Percentiles rank a stretch among this genome's conserved stretches.
Evolutionary conservation across 176 grass and related monocot genomes (phyloP).

Genomic region (Luzula sylvatica): DNA sequence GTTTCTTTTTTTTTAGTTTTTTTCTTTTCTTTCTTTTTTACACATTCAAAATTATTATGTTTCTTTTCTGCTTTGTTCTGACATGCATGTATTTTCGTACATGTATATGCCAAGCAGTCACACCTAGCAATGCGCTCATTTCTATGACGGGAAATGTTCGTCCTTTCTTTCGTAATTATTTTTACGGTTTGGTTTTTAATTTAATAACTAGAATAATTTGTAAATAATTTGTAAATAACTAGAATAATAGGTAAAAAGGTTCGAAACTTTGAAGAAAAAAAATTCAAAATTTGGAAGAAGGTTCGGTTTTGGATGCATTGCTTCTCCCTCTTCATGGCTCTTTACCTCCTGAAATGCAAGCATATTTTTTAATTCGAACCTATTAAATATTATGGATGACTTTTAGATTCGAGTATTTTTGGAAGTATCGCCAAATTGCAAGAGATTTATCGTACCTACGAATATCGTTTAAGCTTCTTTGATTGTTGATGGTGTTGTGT

Average conservation of each 20-base stretch:
- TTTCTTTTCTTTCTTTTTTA: too few relatives aligned
- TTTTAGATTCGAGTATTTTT: constrained; percentile 65
- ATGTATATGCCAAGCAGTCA: constrained; percentile 84
- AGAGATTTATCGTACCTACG: constrained; percentile 93
- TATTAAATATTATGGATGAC: background rate
- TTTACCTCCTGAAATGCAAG: constrained; percentile 93
- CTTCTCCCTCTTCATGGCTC: constrained; percentile 95
- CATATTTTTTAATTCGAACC: constrained; percentile 16
- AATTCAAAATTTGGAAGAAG: constrained; percentile 91
- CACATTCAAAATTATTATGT: too few relatives aligned
- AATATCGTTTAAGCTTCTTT: constrained; percentile 97
- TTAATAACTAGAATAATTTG: constrained; percentile 19
- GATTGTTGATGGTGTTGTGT: constrained; percentile 97
- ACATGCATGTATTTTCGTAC: constrained; percentile 14
- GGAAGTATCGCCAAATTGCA: constrained; percentile 70
- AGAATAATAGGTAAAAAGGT: constrained; percentile 99
- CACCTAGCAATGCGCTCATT: constrained; percentile 78
- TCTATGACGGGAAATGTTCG: constrained; percentile 96
- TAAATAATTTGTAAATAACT: too few relatives aligned
- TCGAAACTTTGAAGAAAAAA: constrained; percentile 59
- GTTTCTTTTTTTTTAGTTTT: too few relatives aligned
- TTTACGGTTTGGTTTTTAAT: constrained; percentile 5
- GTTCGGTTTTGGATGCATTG: constrained; percentile 88
- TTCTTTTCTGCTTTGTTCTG: too few relatives aligned
- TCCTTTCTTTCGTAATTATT: background rate